A percentile compares a stretch with the other conserved stretches of the same genome.
Conservation (phyloP, 2,329 filamentous ascomycete species). For the Pseudogymnoascus verrucosus region DNA sequence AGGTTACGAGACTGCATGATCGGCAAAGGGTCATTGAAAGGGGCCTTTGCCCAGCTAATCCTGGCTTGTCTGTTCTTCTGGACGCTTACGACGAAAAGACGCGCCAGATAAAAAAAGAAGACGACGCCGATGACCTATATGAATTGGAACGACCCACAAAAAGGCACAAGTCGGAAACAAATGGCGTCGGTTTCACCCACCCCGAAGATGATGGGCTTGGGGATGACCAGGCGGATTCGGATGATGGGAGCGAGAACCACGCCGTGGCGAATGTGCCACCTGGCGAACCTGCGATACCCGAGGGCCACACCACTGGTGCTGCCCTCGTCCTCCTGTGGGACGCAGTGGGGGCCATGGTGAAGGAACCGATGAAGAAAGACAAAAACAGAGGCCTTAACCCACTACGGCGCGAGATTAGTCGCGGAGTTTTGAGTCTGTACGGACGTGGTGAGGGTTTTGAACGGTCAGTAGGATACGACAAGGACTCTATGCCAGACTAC, state of each 20-base stretch:
- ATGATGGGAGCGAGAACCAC: conserved; percentile 26
- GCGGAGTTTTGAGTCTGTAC: conserved; percentile 67
- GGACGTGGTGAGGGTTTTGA: conserved; percentile 57
- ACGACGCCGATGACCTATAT: background rate
- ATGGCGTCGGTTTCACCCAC: background rate
- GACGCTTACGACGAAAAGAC: background rate
- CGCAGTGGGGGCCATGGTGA: conserved; percentile 57
- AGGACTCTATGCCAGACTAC: conserved; percentile 29
- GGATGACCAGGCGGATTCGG: conserved; percentile 27
- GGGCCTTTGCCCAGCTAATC: background rate
- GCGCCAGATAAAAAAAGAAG: background rate
- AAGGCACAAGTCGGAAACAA: background rate
- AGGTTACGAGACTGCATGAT: background rate
- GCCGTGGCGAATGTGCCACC: conserved; percentile 37
- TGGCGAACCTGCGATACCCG: conserved; percentile 63
- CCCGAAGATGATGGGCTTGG: conserved; percentile 12
- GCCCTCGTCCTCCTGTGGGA: conserved; percentile 71
- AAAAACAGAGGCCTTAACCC: conserved; percentile 61
- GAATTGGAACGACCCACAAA: background rate
- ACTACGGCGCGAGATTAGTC: conserved; percentile 63
- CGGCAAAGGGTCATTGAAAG: background rate
- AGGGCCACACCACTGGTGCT: conserved; percentile 84
- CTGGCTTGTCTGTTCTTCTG: background rate
- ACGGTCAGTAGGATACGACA: conserved; percentile 40
- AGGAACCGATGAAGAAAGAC: conserved; percentile 37